phyloP scores from a whole-genome alignment of 495 filamentous ascomycete species.

The Neurospora intermedia region DNA sequence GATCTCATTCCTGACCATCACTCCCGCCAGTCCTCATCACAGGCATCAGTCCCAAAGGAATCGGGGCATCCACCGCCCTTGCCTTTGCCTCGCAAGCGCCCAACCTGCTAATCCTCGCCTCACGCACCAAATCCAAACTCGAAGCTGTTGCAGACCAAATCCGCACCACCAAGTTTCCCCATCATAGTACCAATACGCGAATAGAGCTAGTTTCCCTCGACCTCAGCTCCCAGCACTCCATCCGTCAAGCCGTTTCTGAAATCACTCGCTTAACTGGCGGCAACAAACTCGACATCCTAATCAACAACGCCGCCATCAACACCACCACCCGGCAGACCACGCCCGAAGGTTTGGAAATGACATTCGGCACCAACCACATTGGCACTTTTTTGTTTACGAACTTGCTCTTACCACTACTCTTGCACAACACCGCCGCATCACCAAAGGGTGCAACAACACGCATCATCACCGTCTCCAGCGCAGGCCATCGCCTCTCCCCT shows the following conservation, averaged over 20 bases:
- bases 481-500: constrained; percentile 41
- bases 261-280: constrained; percentile 25
- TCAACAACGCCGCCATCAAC: constrained; percentile 45
- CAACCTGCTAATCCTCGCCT: constrained; percentile 41
- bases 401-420: constrained; percentile 39
- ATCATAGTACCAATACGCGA: constrained; percentile 5
- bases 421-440: constrained; percentile 19
- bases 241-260: constrained; percentile 33
- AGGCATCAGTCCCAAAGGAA: constrained; percentile 40
- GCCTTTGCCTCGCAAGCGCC: constrained; percentile 45
- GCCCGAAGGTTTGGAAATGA: constrained; percentile 43
- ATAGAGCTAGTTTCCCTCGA: constrained; percentile 34
- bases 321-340: constrained; percentile 23
- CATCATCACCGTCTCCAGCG: constrained; percentile 34
- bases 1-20: too few relatives aligned
- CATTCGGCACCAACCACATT: constrained; percentile 49
- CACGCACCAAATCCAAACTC: constrained; percentile 40
- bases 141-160: constrained; percentile 35
- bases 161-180: constrained; percentile 18
- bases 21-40: constrained; percentile 30
- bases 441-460: constrained; percentile 17
- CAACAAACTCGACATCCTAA: constrained; percentile 37
- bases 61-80: constrained; percentile 41
- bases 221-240: constrained; percentile 33
- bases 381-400: constrained; percentile 50